These are phyloP conservation scores for Heliocybe sulcata DNA, from an alignment of 1,284 basidiomycete genomes.

Conservation along the genomic window DNA sequence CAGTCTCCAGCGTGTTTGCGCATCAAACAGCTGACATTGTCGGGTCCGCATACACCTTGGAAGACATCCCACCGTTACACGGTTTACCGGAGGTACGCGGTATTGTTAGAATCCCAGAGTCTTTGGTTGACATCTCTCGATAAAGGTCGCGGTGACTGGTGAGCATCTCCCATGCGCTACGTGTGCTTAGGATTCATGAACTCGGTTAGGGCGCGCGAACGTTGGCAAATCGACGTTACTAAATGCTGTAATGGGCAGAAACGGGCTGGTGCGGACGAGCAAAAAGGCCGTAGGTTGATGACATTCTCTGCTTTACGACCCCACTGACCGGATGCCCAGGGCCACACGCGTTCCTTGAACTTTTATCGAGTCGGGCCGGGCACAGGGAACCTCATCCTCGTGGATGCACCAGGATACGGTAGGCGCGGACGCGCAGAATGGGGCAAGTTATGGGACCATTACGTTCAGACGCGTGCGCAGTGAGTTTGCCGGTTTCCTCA, in stretches of 20 bases:
- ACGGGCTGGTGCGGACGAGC: slow-evolving; percentile 50
- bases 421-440: slow-evolving; percentile 65
- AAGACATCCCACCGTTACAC: slow-evolving; percentile 31
- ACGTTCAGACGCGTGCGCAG: slow-evolving; percentile 52
- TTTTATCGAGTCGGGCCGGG: slow-evolving; percentile 57
- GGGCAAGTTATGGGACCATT: slow-evolving; percentile 61
- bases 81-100: slow-evolving; percentile 42
- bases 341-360: slow-evolving; percentile 60
- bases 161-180: background rate
- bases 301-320: background rate
- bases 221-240: slow-evolving; percentile 69
- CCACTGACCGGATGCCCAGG: slow-evolving; percentile 30
- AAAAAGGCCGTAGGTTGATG: slow-evolving; percentile 51
- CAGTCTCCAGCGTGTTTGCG: background rate
- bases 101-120: slow-evolving; percentile 10
- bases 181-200: background rate
- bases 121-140: slow-evolving; percentile 32
- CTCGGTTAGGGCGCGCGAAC: slow-evolving; percentile 42
- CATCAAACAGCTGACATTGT: background rate
- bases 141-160: slow-evolving; percentile 14
- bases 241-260: slow-evolving; percentile 58
- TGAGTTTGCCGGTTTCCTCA: slow-evolving; percentile 24
- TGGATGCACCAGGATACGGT: slow-evolving; percentile 76
- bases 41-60: background rate
- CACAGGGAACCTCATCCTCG: slow-evolving; percentile 53